phyloP scores from a whole-genome alignment of 2,329 filamentous ascomycete species.

The Boeremia lycopersici region DNA sequence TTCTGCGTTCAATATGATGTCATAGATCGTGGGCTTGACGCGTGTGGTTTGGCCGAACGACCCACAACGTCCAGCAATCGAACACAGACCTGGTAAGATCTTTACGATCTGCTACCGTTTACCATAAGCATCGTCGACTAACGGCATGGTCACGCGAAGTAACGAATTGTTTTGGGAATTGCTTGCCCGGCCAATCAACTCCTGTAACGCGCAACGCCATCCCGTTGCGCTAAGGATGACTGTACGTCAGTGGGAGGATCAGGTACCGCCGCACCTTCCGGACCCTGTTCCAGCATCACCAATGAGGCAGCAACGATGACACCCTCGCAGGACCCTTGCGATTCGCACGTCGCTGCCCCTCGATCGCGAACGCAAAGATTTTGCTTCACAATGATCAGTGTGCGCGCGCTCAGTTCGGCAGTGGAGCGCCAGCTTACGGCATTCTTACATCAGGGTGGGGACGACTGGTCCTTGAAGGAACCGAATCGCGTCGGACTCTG shows the following conservation, averaged over 20 bases:
- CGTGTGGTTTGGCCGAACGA: not conserved
- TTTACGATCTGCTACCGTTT: not conserved
- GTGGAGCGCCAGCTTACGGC: not conserved
- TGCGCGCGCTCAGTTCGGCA: not conserved
- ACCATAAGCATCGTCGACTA: not conserved
- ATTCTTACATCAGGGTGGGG: conserved; percentile 11
- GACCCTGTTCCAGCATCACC: not conserved
- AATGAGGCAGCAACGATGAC: not conserved
- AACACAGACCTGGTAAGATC: not conserved
- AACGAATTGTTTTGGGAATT: not conserved
- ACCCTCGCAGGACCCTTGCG: not conserved
- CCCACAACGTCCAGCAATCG: not conserved
- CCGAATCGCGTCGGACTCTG: not conserved
- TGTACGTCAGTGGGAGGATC: conserved; percentile 7
- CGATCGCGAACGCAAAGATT: not conserved
- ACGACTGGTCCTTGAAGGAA: not conserved
- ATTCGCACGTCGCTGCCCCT: not conserved
- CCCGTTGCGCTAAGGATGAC: not conserved
- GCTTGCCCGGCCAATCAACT: conserved; percentile 1
- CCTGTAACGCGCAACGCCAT: not conserved
- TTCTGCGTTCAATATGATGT: conserved; percentile 3
- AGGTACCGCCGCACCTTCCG: conserved; percentile 1
- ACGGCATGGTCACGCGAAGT: not conserved
- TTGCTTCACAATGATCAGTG: not conserved
- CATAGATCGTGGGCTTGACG: conserved; percentile 2